A percentile compares a stretch with the other conserved stretches of the same genome.
These are phyloP conservation scores for Lumnitzera littorea DNA, from an alignment of 345 rosid species.

Conservation along the genomic window DNA sequence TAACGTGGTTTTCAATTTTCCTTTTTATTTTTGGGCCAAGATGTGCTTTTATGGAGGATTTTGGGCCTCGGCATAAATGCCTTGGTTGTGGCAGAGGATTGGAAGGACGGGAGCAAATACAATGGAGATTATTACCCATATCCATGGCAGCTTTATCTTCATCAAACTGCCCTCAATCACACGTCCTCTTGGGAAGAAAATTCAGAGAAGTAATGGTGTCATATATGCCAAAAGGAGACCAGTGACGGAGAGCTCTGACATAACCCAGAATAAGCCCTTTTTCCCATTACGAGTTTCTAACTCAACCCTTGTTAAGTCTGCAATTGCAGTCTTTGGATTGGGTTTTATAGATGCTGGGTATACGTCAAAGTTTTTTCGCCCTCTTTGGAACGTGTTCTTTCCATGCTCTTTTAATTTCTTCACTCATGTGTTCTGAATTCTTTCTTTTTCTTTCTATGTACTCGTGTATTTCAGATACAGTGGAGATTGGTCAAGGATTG, in stretches of 20 bases:
- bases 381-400: too few relatives aligned
- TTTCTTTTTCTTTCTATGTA: too few relatives aligned
- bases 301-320: slow-evolving; percentile 28
- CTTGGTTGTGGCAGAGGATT: too few relatives aligned
- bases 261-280: not conserved
- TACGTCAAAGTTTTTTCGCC: not conserved
- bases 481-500: slow-evolving; percentile 96
- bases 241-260: slow-evolving; percentile 12
- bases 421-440: too few relatives aligned
- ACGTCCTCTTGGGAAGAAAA: slow-evolving; percentile 7
- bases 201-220: not conserved
- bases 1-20: too few relatives aligned
- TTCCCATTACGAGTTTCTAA: slow-evolving; percentile 9
- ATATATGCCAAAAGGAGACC: slow-evolving; percentile 30
- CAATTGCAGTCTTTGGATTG: slow-evolving; percentile 39
- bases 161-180: slow-evolving; percentile 6
- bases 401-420: too few relatives aligned
- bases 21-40: too few relatives aligned
- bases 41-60: too few relatives aligned
- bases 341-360: slow-evolving; percentile 90
- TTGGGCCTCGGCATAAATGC: too few relatives aligned
- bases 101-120: too few relatives aligned
- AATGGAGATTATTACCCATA: slow-evolving; percentile 19
- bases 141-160: slow-evolving; percentile 12
- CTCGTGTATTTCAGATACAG: slow-evolving; percentile 41